Conservation (phyloP, 2,329 filamentous ascomycete species). For the Fusarium camptoceras region DNA sequence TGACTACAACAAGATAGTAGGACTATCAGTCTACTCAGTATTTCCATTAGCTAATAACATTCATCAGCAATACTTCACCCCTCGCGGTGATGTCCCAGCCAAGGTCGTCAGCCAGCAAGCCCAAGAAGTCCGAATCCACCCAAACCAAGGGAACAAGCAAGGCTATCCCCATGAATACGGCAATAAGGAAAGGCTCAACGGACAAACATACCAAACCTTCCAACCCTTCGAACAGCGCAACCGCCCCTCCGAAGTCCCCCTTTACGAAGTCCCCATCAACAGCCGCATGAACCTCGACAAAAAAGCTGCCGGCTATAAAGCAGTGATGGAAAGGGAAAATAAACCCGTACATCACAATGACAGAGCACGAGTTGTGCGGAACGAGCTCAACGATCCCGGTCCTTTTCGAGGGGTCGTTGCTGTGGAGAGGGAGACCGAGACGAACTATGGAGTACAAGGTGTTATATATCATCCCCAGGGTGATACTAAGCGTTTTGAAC, state of each 20-base stretch:
- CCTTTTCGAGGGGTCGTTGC: background rate
- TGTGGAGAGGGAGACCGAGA: background rate
- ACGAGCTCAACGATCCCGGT: conserved; percentile 4
- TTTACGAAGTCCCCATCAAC: background rate
- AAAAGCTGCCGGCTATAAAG: background rate
- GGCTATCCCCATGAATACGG: background rate
- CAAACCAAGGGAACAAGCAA: rapidly evolving
- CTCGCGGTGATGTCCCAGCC: background rate
- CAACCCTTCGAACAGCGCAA: background rate
- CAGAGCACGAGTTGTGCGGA: background rate
- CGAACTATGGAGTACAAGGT: background rate
- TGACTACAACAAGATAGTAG: conserved; percentile 6
- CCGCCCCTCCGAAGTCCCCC: no score
- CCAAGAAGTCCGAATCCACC: background rate
- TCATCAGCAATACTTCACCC: conserved; percentile 16
- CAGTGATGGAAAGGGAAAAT: background rate
- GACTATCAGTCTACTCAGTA: no score
- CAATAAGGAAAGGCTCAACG: background rate
- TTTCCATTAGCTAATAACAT: no score
- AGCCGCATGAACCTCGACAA: background rate
- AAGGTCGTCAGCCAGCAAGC: background rate
- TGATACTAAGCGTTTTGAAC: rapidly evolving
- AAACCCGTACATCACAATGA: background rate
- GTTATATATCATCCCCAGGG: conserved; percentile 9
- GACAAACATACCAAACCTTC: background rate